These are phyloP conservation scores for Diaporthe sp. DNA, from an alignment of 2,329 filamentous ascomycete species.

Conservation along the genomic window DNA sequence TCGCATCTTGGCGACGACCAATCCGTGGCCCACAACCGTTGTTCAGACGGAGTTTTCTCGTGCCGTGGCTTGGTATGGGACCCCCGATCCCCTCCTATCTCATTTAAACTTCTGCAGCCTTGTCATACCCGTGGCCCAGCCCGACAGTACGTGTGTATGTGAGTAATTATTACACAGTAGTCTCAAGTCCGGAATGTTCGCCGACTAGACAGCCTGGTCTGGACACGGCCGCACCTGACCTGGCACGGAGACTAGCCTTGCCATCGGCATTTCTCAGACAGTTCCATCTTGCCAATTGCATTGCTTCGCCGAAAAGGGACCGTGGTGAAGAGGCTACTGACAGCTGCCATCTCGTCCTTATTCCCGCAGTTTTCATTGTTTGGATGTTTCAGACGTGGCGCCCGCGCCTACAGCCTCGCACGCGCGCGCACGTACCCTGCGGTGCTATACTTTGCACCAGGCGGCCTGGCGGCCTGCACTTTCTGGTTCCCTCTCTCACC, in stretches of 20 bases:
- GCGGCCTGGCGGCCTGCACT: not conserved
- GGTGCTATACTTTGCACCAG: not conserved
- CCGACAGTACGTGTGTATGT: not conserved
- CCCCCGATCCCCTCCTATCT: slow-evolving; percentile 7
- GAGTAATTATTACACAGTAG: not conserved
- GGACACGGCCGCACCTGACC: not conserved
- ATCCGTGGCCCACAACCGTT: slow-evolving; percentile 20
- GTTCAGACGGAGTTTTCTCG: slow-evolving; percentile 22
- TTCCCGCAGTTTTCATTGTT: not conserved
- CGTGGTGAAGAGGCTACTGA: not conserved
- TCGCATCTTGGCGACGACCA: slow-evolving; percentile 33
- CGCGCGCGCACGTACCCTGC: not conserved
- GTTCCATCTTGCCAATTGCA: not conserved
- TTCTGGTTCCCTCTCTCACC: not conserved
- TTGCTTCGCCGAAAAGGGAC: not conserved
- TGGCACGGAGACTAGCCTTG: not conserved
- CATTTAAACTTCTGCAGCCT: slow-evolving; percentile 8
- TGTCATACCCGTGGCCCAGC: not conserved
- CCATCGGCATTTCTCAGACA: slow-evolving; percentile 8
- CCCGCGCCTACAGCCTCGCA: not conserved
- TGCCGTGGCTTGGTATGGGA: slow-evolving; percentile 27
- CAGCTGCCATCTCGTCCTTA: slow-evolving; percentile 24
- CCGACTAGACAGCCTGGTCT: slow-evolving; percentile 17
- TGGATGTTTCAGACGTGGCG: slow-evolving; percentile 13
- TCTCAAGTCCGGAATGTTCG: not conserved